These are phyloP conservation scores for Astrothelium macrocarpum DNA, from an alignment of 495 filamentous ascomycete genomes.

Conservation along the genomic window DNA sequence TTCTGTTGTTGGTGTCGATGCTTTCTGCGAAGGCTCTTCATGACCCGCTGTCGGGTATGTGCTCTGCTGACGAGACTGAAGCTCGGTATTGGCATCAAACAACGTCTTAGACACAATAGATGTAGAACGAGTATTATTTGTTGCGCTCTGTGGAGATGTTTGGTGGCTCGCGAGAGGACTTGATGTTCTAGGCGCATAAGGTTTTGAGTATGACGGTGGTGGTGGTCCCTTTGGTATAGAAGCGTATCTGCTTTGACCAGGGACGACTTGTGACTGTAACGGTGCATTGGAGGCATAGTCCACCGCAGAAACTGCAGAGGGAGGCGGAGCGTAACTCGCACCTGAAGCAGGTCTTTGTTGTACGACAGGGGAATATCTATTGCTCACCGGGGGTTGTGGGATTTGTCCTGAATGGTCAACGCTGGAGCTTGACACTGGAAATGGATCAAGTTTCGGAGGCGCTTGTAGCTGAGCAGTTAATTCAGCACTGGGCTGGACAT, in stretches of 20 bases:
- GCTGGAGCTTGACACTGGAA: slow-evolving; percentile 38
- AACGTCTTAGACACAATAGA: background rate
- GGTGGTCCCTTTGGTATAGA: slow-evolving; percentile 35
- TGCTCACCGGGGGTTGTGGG: slow-evolving; percentile 27
- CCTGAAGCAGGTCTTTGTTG: slow-evolving; percentile 23
- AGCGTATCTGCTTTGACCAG: slow-evolving; percentile 12
- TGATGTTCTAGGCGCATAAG: slow-evolving; percentile 75
- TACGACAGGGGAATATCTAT: slow-evolving; percentile 55
- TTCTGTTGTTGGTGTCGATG: background rate
- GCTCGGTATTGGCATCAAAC: slow-evolving; percentile 23
- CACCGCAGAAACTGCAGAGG: background rate
- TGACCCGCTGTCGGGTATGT: slow-evolving; percentile 18
- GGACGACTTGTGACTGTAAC: background rate
- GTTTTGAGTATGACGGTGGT: slow-evolving; percentile 37
- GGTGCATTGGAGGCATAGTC: background rate
- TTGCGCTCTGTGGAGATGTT: slow-evolving; percentile 35
- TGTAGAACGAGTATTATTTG: background rate
- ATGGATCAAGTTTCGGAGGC: slow-evolving; percentile 39
- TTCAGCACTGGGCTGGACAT: slow-evolving; percentile 25
- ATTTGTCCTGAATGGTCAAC: slow-evolving; percentile 32
- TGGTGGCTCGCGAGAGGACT: slow-evolving; percentile 63
- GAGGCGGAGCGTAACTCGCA: background rate
- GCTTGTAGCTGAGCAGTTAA: slow-evolving; percentile 45
- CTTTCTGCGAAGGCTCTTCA: background rate
- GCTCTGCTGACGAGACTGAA: slow-evolving; percentile 33